Conservation (phyloP, 345 rosid species). For the Streptanthus diversifolius region DNA sequence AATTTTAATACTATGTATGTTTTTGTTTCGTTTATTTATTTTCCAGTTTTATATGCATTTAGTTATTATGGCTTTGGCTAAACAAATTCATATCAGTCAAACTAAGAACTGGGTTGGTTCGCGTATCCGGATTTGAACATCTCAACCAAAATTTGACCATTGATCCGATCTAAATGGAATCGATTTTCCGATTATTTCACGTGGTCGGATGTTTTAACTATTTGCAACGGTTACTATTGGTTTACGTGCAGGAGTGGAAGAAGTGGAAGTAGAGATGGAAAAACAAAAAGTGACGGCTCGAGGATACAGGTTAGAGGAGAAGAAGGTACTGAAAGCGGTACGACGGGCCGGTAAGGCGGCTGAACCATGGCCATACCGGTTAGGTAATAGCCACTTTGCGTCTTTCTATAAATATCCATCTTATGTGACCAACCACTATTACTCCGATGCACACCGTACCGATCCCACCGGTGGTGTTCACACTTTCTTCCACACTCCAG, state of each 20-base stretch:
- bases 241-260: slow-evolving; percentile 58
- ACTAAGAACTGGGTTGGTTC: neutral
- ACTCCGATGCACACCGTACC: slow-evolving; percentile 51
- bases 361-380: slow-evolving; percentile 89
- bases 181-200: neutral
- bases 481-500: slow-evolving; percentile 75
- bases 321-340: slow-evolving; percentile 66
- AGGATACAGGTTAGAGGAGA: slow-evolving; percentile 66
- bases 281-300: slow-evolving; percentile 61
- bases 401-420: slow-evolving; percentile 86
- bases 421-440: slow-evolving; percentile 61
- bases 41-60: neutral
- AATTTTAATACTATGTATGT: neutral
- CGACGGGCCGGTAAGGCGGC: slow-evolving; percentile 74
- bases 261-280: slow-evolving; percentile 86
- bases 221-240: neutral
- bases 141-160: neutral
- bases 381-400: slow-evolving; percentile 59
- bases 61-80: neutral
- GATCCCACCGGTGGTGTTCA: slow-evolving; percentile 47
- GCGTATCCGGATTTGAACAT: neutral
- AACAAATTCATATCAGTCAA: neutral
- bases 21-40: neutral
- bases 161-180: neutral
- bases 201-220: neutral